A percentile compares a stretch with the other conserved stretches of the same genome.
phyloP scores from a whole-genome alignment of 148 eudicot species.

The Hydrangea macrophylla region DNA sequence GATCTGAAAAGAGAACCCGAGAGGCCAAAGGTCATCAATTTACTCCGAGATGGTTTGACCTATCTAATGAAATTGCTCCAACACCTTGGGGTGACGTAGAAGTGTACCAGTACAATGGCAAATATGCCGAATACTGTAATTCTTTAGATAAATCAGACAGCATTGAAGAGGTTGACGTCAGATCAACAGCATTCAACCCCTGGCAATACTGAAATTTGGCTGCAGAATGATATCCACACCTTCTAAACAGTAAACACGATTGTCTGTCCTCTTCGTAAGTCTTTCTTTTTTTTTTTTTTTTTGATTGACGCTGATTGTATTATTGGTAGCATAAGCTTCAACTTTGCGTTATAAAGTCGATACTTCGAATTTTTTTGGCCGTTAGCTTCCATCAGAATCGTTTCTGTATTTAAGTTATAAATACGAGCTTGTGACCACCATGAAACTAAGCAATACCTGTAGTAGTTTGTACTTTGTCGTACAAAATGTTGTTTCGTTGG shows the following conservation, averaged over 20 bases:
- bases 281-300: background rate
- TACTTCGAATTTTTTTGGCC: background rate
- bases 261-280: background rate
- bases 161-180: slow-evolving; percentile 36
- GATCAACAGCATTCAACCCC: slow-evolving; percentile 61
- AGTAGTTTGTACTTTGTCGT: too few relatives aligned
- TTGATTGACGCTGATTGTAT: background rate
- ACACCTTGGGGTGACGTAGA: slow-evolving; percentile 91
- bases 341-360: background rate
- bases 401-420: too few relatives aligned
- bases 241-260: background rate
- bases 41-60: slow-evolving; percentile 63
- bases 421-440: too few relatives aligned
- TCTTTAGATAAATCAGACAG: slow-evolving; percentile 36
- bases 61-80: slow-evolving; percentile 45
- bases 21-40: slow-evolving; percentile 60
- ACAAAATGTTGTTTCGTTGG: too few relatives aligned
- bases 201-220: slow-evolving; percentile 64
- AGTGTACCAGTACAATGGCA: slow-evolving; percentile 68
- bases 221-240: slow-evolving; percentile 30
- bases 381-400: background rate
- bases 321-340: background rate
- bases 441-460: too few relatives aligned
- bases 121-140: slow-evolving; percentile 48
- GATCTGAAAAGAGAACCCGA: slow-evolving; percentile 67